These are phyloP conservation scores for Coniella lustricola DNA, from an alignment of 2,329 filamentous ascomycete genomes.

Conservation along the genomic window DNA sequence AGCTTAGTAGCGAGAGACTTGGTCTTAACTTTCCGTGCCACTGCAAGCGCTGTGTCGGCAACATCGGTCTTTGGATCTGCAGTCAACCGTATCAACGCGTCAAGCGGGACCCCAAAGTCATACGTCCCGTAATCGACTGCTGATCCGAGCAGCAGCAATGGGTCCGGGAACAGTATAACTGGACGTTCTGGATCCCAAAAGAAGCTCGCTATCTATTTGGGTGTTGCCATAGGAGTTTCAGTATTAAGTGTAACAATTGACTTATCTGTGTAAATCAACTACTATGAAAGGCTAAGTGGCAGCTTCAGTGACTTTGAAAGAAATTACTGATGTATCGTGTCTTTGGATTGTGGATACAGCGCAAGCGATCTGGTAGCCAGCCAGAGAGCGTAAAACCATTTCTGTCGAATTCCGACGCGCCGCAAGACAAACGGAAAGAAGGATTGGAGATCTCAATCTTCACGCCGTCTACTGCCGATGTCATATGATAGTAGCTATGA, in stretches of 20 bases:
- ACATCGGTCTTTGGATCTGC: constrained; percentile 35
- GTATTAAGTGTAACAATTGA: not conserved
- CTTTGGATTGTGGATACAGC: not conserved
- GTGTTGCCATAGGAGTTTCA: constrained; percentile 11
- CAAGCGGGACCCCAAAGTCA: constrained; percentile 11
- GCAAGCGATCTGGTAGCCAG: not conserved
- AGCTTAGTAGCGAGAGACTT: constrained; percentile 33
- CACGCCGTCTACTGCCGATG: too few relatives aligned
- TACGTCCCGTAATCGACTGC: constrained; percentile 5
- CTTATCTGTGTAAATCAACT: constrained; percentile 2
- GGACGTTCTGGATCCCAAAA: constrained; percentile 10
- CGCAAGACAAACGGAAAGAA: too few relatives aligned
- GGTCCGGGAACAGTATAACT: not conserved
- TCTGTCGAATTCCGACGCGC: too few relatives aligned
- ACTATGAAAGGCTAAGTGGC: too few relatives aligned
- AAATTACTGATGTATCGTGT: not conserved
- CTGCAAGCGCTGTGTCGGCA: constrained; percentile 26
- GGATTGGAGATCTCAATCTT: too few relatives aligned
- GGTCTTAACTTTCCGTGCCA: constrained; percentile 32
- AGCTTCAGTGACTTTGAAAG: too few relatives aligned
- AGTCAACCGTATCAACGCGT: constrained; percentile 20
- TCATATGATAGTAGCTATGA: too few relatives aligned
- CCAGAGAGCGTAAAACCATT: not conserved
- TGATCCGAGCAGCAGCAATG: not conserved
- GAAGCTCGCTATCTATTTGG: constrained; percentile 12